Conservation (phyloP, 2,329 filamentous ascomycete genomes). For the Colletotrichum acutatum region DNA sequence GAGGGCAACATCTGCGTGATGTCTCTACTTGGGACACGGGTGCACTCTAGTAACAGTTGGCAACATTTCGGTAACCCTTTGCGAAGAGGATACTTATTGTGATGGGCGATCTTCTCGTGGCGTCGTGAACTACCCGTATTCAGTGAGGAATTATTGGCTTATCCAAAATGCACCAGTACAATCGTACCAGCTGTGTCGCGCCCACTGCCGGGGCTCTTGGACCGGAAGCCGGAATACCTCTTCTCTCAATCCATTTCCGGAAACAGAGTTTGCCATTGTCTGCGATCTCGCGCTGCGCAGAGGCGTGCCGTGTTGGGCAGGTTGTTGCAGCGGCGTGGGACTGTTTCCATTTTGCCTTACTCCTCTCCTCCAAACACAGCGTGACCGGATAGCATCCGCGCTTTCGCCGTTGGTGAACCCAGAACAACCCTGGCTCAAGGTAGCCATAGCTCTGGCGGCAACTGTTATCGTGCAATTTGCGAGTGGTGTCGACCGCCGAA, state of each 20-base stretch:
- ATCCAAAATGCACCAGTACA: neutral
- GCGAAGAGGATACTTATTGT: neutral
- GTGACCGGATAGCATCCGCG: conserved; percentile 30
- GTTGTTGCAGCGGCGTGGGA: conserved; percentile 1
- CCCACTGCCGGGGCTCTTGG: neutral
- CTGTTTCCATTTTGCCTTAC: neutral
- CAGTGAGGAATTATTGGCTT: neutral
- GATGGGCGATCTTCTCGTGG: neutral
- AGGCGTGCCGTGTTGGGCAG: neutral
- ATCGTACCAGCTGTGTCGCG: neutral
- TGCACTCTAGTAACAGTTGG: neutral
- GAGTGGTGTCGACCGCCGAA: conserved; percentile 18
- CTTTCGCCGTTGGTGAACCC: conserved; percentile 5
- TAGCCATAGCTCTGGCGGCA: conserved; percentile 19
- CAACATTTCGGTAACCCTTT: neutral
- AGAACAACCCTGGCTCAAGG: conserved; percentile 11
- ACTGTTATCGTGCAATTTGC: conserved; percentile 17
- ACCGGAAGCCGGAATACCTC: neutral
- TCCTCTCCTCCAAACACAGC: neutral
- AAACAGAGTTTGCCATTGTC: conserved; percentile 7
- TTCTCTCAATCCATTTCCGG: neutral
- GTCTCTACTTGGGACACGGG: neutral
- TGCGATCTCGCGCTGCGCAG: neutral
- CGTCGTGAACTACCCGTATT: neutral
- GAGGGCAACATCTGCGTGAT: neutral